These are phyloP conservation scores for Triticum monococcum DNA, from an alignment of 176 grass and related monocot species.

Conservation along the genomic window DNA sequence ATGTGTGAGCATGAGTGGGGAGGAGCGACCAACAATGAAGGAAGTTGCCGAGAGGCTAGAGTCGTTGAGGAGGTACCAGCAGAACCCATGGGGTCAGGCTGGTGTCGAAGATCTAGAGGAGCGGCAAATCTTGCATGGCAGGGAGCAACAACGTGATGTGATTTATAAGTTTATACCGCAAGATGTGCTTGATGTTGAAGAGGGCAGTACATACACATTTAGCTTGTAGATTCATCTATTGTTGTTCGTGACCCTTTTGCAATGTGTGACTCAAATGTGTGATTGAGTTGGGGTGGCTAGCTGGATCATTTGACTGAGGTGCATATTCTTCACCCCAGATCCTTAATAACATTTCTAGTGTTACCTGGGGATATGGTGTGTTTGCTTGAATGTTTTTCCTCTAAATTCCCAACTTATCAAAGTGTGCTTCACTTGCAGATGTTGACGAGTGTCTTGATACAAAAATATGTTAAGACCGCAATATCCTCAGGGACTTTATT, in stretches of 20 bases:
- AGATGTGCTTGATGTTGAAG: slow-evolving; percentile 32
- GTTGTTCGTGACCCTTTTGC: not conserved
- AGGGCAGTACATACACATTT: slow-evolving; percentile 19
- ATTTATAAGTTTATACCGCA: slow-evolving; percentile 17
- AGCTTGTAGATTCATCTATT: not conserved
- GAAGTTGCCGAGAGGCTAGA: slow-evolving; percentile 49
- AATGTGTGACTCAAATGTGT: not conserved
- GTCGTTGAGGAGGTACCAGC: slow-evolving; percentile 39
- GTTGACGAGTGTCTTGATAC: no score
- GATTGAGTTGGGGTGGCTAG: no score
- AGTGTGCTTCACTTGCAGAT: no score
- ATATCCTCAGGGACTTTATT: no score
- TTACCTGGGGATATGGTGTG: no score
- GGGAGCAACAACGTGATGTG: slow-evolving; percentile 15
- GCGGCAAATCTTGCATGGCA: slow-evolving; percentile 28
- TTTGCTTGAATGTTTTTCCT: no score
- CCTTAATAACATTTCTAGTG: no score
- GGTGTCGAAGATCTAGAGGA: not conserved
- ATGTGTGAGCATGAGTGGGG: slow-evolving; percentile 50
- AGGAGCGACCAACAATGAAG: slow-evolving; percentile 67
- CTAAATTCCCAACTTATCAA: no score
- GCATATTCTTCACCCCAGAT: no score
- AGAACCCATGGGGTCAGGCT: slow-evolving; percentile 1
- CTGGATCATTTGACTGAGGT: no score
- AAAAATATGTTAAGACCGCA: no score